Percentiles rank a stretch among this genome's conserved stretches.
Evolutionary conservation across 2,329 filamentous ascomycete genomes (phyloP).

Genomic region (Akanthomyces muscarius): DNA sequence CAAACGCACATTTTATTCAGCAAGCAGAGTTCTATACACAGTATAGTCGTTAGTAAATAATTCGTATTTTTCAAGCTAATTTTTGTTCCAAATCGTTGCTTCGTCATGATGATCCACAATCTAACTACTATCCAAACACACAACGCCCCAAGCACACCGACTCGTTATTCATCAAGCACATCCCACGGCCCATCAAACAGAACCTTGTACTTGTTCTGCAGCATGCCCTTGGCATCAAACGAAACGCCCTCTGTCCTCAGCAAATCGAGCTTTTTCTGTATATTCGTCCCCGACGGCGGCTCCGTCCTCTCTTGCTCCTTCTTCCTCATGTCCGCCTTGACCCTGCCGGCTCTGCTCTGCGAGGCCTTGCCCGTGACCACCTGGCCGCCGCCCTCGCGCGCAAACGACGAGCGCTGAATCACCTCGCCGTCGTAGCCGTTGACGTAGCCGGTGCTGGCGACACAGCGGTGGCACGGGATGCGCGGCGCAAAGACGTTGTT

Average conservation of each 20-base stretch:
- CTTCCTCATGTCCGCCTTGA: slow-evolving; percentile 3
- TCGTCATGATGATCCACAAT: not conserved
- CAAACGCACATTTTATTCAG: not conserved
- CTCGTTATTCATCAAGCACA: not conserved
- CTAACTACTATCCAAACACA: too few relatives aligned
- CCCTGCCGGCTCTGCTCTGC: slow-evolving; percentile 14
- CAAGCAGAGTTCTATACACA: not conserved
- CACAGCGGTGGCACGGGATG: slow-evolving; percentile 18
- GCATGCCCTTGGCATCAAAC: slow-evolving; percentile 16
- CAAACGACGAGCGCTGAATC: slow-evolving; percentile 3
- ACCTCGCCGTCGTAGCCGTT: slow-evolving; percentile 18
- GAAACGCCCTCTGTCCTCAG: slow-evolving; percentile 9
- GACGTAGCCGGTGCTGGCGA: slow-evolving; percentile 16
- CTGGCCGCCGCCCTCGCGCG: not conserved
- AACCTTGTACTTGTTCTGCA: slow-evolving; percentile 11
- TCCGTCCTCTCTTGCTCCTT: not conserved
- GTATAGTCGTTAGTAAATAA: not conserved
- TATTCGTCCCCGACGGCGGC: slow-evolving; percentile 17
- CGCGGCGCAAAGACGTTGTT: slow-evolving; percentile 17
- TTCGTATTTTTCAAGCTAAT: not conserved
- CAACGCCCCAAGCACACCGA: not conserved
- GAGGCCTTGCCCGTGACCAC: slow-evolving; percentile 2
- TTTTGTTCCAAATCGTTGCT: not conserved
- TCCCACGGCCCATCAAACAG: slow-evolving; percentile 17
- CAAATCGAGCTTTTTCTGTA: slow-evolving; percentile 13